phyloP scores from a whole-genome alignment of 352 stramenopile genomes.

The Pythium vanterpoolii region DNA sequence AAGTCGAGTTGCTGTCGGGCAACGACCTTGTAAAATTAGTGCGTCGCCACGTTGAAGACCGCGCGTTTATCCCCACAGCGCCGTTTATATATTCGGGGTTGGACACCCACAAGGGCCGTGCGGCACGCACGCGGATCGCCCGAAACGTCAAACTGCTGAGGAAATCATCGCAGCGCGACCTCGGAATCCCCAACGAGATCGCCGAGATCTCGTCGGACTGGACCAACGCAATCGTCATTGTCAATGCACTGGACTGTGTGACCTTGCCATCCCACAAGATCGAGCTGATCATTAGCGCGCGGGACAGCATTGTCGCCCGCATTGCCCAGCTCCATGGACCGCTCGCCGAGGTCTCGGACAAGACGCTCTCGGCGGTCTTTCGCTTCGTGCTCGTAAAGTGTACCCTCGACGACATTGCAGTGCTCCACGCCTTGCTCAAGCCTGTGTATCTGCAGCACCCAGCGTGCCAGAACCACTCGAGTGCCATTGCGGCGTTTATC shows the following conservation, averaged over 20 bases:
- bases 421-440: conserved; percentile 49
- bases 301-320: conserved; percentile 40
- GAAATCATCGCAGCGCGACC: conserved; percentile 47
- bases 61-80: conserved; percentile 68
- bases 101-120: conserved; percentile 38
- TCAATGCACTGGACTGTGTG: conserved; percentile 70
- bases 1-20: conserved; percentile 60
- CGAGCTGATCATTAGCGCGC: conserved; percentile 61
- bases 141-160: conserved; percentile 66
- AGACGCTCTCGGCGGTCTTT: conserved; percentile 62
- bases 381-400: conserved; percentile 66
- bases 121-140: conserved; percentile 28
- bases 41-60: conserved; percentile 74
- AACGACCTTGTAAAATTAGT: conserved; percentile 77
- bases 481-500: conserved; percentile 58
- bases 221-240: conserved; percentile 43
- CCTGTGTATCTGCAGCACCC: conserved; percentile 66
- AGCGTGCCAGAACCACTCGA: conserved; percentile 64
- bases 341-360: conserved; percentile 54
- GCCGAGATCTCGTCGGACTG: conserved; percentile 50
- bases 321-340: conserved; percentile 56
- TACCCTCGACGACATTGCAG: conserved; percentile 50
- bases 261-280: conserved; percentile 84
- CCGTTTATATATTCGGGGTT: conserved; percentile 50
- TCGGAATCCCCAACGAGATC: conserved; percentile 65